Percentiles rank a stretch among this genome's conserved stretches.
Conservation (phyloP, 169 alveolate genomes). For the Toxoplasma gondii region DNA sequence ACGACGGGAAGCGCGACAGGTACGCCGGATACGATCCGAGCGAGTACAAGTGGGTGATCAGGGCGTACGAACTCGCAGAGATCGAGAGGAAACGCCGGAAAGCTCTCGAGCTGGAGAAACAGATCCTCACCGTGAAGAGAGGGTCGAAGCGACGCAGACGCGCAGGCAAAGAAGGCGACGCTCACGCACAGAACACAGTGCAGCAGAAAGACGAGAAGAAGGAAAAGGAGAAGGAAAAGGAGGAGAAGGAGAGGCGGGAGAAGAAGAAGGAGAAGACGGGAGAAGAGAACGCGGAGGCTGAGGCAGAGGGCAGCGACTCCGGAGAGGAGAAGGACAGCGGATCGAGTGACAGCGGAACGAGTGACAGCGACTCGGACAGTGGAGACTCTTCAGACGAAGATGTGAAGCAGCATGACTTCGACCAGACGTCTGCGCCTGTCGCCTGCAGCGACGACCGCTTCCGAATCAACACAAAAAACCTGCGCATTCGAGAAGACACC, state of each 20-base stretch:
- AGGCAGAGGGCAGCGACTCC: too few species aligned
- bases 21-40: conserved; percentile 97
- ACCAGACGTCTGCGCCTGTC: conserved; percentile 75
- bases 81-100: conserved; percentile 84
- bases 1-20: conserved; percentile 96
- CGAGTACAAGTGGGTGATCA: conserved; percentile 77
- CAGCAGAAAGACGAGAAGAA: background rate
- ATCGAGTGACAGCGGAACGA: conserved; percentile 57
- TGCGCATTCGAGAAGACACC: conserved; percentile 97
- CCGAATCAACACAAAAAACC: conserved; percentile 87
- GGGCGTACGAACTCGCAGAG: conserved; percentile 89
- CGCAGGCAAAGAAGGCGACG: background rate
- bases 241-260: background rate
- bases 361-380: conserved; percentile 9
- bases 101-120: conserved; percentile 75
- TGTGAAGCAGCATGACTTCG: conserved; percentile 66
- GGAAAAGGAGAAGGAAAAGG: background rate
- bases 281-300: too few species aligned
- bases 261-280: background rate
- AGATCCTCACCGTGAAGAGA: background rate
- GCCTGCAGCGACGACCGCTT: conserved; percentile 83
- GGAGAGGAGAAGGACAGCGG: too few species aligned
- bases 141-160: background rate
- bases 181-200: background rate
- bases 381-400: conserved; percentile 75